phyloP scores from a whole-genome alignment of 2,329 filamentous ascomycete genomes.

The Geoglossum cookeanum region DNA sequence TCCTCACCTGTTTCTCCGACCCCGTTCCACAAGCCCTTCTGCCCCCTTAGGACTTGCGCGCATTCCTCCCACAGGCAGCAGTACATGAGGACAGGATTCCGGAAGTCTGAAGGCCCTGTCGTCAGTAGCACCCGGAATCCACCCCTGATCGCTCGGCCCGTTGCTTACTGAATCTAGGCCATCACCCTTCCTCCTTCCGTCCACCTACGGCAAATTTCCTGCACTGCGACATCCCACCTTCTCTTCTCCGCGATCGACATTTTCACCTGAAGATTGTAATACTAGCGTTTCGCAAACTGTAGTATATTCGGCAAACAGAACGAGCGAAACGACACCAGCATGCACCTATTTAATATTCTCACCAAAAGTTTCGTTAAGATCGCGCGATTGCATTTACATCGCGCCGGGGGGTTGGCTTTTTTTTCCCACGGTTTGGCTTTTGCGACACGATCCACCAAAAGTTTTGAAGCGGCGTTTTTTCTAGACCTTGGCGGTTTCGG shows the following conservation, averaged over 20 bases:
- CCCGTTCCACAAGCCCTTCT: background rate
- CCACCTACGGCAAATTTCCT: background rate
- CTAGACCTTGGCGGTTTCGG: background rate
- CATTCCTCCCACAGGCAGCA: background rate
- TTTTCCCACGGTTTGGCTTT: background rate
- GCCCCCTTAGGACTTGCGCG: background rate
- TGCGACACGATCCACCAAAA: background rate
- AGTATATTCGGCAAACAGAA: conserved; percentile 1
- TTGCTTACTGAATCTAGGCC: background rate
- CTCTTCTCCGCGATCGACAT: background rate
- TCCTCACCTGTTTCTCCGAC: background rate
- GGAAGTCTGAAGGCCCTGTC: background rate
- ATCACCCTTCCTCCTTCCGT: background rate
- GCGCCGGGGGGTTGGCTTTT: background rate
- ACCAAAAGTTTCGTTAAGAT: conserved; percentile 1
- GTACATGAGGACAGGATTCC: background rate
- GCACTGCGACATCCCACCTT: background rate
- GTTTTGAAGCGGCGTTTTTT: background rate
- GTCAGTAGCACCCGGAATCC: background rate
- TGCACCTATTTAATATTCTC: background rate
- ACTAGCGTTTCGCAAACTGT: conserved; percentile 1
- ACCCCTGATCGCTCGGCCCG: background rate
- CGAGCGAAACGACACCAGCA: background rate
- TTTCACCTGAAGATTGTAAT: background rate
- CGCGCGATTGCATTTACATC: conserved; percentile 1